Evolutionary conservation across 352 stramenopile genomes (phyloP).

Genomic region (Thraustochytrium sp.): DNA sequence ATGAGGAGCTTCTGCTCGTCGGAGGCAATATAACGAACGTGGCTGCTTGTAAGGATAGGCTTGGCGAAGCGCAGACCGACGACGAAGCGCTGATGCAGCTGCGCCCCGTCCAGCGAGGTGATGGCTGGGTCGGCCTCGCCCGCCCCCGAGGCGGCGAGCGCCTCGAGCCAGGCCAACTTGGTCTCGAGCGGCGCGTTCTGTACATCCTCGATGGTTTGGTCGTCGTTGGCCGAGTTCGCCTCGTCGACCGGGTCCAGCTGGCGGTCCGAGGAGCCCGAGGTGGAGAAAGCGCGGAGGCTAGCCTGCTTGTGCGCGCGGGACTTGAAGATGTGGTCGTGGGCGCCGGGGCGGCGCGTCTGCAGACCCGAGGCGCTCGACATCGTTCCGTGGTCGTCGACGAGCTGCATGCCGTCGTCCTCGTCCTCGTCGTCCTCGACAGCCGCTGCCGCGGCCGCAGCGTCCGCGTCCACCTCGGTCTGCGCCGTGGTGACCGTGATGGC

Average conservation of each 20-base stretch:
- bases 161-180: conserved; percentile 1
- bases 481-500: neutral
- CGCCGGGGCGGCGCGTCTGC: neutral
- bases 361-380: neutral
- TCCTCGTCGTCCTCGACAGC: neutral
- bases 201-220: neutral
- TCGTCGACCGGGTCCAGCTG: neutral
- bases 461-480: neutral
- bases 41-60: conserved; percentile 15
- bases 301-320: neutral
- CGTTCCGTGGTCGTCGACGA: neutral
- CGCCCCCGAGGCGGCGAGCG: neutral
- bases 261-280: neutral
- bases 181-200: neutral
- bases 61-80: conserved; percentile 34
- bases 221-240: neutral
- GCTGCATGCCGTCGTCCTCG: conserved; percentile 1
- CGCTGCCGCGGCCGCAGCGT: neutral
- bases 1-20: conserved; percentile 42
- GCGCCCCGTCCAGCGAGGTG: neutral
- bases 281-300: neutral
- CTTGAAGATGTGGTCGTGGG: neutral
- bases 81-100: conserved; percentile 21
- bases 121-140: neutral
- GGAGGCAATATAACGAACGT: neutral